A percentile compares a stretch with the other conserved stretches of the same genome.
phyloP scores from a whole-genome alignment of 306 rosid genomes.

The Cajanus cajan region DNA sequence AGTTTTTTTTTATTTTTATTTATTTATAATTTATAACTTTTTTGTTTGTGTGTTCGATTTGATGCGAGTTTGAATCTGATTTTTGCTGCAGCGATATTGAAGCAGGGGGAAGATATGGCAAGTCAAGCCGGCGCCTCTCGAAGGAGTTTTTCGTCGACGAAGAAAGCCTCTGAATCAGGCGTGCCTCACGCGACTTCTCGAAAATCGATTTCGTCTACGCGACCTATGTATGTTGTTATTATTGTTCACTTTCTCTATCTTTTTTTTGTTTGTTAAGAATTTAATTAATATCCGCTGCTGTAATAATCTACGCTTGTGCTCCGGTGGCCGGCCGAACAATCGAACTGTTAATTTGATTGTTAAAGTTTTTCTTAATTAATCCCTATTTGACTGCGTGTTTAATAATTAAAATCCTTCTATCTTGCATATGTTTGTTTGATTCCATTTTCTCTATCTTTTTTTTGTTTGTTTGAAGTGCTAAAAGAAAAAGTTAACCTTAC shows the following conservation, averaged over 20 bases:
- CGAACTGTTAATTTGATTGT: neutral
- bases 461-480: neutral
- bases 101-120: slow-evolving; percentile 48
- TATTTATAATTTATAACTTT: too few species aligned
- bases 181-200: slow-evolving; percentile 42
- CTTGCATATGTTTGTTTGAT: neutral
- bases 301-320: neutral
- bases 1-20: neutral
- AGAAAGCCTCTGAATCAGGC: slow-evolving; percentile 54
- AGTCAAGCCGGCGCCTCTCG: slow-evolving; percentile 74
- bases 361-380: neutral
- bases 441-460: neutral
- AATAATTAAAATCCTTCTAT: neutral
- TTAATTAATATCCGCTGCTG: neutral
- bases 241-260: neutral
- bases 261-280: neutral
- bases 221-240: slow-evolving; percentile 50
- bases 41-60: neutral
- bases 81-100: slow-evolving; percentile 31
- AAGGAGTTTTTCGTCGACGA: slow-evolving; percentile 61
- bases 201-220: slow-evolving; percentile 60
- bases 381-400: neutral
- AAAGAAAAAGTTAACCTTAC: neutral
- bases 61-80: neutral
- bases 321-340: neutral